Evolutionary conservation across 208 protist genomes (phyloP), one percentile per base, ranked within the genome.

Genomic region (Crithidia mellificae): DNA sequence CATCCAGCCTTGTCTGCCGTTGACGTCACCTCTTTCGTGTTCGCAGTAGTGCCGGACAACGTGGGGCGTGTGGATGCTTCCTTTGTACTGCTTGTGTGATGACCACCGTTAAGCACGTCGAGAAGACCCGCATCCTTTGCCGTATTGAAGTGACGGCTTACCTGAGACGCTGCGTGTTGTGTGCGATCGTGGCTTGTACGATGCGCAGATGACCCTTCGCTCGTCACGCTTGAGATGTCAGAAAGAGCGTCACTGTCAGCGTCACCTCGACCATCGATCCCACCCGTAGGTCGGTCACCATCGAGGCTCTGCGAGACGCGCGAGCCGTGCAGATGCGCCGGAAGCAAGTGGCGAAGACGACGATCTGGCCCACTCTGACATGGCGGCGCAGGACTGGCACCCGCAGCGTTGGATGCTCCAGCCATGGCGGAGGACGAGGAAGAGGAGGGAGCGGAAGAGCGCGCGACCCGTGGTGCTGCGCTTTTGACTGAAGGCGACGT

Each of bases 311-410:
- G 19, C n/a, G 25, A 6, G 0, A 19, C 19, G 44, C 14, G 29
- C 7, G 41, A 1, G 2, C 44, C 58, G 41, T 41, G 58, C 0
- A 64, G 58, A 14, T 64, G 58, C 2, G 44, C 44, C 12, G 58
- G 58, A 3, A 64, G 41, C 11, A 64, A 44, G 44, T 64, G 58
- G n/a, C 58, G 43, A n/a, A 64, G 58, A 17, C 58, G 58, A 14
- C 58, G 58, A 41, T 64, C 58, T 19, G 58, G 58, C 3, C 58
- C 57, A 19, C 29, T 27, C 6, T 41, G 9, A 15, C 36, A 15
- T 15, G 9, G 36, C 6, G 36, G 36, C 6, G 36, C 6, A 12
- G 36, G 9, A 41, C 6, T 12, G 12, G 38, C 38, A 34, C 14
- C 5, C 14, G 55, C 55, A n/a, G n/a, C 5, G 11, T 52, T 38